phyloP scores from a whole-genome alignment of 768 basidiomycete species.

The Glaciozyma martinii region DNA sequence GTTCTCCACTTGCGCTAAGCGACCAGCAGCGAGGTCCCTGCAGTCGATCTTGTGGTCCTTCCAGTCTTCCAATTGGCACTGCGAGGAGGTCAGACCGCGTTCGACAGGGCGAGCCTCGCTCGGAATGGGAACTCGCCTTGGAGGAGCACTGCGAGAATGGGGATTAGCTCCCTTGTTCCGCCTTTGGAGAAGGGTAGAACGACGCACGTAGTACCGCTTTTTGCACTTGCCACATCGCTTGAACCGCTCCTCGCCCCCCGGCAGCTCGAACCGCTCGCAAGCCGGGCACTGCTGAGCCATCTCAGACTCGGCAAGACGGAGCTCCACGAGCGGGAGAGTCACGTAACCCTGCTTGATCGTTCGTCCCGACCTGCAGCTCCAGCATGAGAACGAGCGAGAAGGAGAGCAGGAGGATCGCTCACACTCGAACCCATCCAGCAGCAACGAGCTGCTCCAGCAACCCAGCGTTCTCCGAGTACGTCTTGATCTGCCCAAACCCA shows the following conservation, averaged over 20 bases:
- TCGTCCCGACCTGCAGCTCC: conserved; percentile 5
- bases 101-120: neutral
- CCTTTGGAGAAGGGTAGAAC: too few relatives aligned
- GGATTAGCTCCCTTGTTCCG: too few relatives aligned
- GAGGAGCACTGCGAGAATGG: conserved; percentile 10
- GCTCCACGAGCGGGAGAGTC: conserved; percentile 24
- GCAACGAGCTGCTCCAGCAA: conserved; percentile 19
- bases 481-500: conserved; percentile 18
- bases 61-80: conserved; percentile 21
- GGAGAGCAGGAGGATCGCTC: neutral
- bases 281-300: conserved; percentile 21
- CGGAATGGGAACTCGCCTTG: neutral
- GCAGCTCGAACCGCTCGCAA: conserved; percentile 19
- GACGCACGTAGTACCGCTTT: conserved; percentile 24
- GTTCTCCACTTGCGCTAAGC: conserved; percentile 19
- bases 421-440: conserved; percentile 18
- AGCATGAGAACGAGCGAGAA: neutral
- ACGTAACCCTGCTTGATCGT: conserved; percentile 29
- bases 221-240: conserved; percentile 26
- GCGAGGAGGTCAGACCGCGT: neutral
- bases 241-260: conserved; percentile 10
- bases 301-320: conserved; percentile 18
- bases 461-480: conserved; percentile 29
- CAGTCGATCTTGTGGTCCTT: conserved; percentile 16
- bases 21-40: conserved; percentile 11